Evolutionary conservation across 176 grass and related monocot genomes (phyloP), one percentile per base, ranked within the genome.

Genomic region (Oryza meridionalis): DNA sequence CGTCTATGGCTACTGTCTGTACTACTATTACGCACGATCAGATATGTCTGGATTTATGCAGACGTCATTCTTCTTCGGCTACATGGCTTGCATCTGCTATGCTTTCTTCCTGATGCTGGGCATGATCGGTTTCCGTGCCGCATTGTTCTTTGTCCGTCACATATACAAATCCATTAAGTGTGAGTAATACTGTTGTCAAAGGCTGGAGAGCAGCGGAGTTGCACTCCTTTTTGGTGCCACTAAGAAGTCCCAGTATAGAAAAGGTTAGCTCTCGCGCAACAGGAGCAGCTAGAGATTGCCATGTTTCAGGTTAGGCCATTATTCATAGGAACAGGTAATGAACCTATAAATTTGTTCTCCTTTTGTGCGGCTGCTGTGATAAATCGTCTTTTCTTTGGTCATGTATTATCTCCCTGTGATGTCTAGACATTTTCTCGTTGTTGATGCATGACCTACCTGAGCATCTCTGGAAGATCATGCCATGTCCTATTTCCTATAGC

Each of bases 11-110:
- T 98, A 98, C 74, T 98, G 96, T 50, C 84, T 98, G 67, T 98
- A 98, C 88, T 98, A 98, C 87, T 98, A 98, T 77, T 81, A 95
- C 72, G 96, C 93, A 11, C 90, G 96, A 32, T 98, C 96, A 0
- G 93, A 98, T 33, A 98, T 98, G 96, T 95, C 96, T 69, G 96
- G 96, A 14, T 98, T 98, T 75, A 91, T 98, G 96, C 96, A 98
- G 84, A 98, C 93, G 47, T 98, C 96, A 37, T 98, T 98, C 90
- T 98, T 98, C 90, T 98, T 98, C 67, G 96, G 96, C 19, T 98
- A 98, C 85, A 98, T 98, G 96, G 93, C 96, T 79, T 98, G 96
- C 81, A 95, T 98, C 78, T 98, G 96, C 81, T 98, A 95, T 71
- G 96, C 93, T 32, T 98, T 98, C 80, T 98, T 98, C 84, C 83